A percentile compares a stretch with the other conserved stretches of the same genome.
Evolutionary conservation across 1,284 basidiomycete genomes (phyloP).

Genomic region (Phylloporus sp.): DNA sequence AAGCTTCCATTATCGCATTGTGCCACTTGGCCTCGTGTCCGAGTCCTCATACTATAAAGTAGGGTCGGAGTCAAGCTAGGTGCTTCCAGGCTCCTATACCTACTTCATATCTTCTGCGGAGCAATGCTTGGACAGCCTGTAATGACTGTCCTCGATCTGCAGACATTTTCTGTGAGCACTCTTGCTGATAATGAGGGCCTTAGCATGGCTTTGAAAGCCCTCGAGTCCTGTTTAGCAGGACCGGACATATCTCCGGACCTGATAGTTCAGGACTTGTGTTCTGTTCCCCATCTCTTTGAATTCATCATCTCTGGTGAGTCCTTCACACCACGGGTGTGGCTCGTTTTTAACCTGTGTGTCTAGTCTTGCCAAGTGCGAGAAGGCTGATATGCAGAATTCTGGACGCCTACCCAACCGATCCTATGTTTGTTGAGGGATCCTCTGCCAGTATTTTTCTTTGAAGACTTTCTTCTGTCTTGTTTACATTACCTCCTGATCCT

Average conservation of each 20-base stretch:
- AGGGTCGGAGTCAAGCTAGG: neutral
- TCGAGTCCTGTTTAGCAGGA: conserved; percentile 36
- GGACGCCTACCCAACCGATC: conserved; percentile 24
- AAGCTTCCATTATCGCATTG: neutral
- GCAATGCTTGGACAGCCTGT: neutral
- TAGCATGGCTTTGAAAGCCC: conserved; percentile 15
- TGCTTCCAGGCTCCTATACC: neutral
- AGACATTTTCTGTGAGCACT: conserved; percentile 16
- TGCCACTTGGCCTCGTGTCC: conserved; percentile 7
- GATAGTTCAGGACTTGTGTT: conserved; percentile 36
- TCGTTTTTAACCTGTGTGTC: neutral
- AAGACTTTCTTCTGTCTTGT: conserved; percentile 24
- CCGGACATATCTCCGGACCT: conserved; percentile 30
- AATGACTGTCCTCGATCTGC: conserved; percentile 21
- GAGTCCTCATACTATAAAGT: conserved; percentile 10
- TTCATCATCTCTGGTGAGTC: conserved; percentile 34
- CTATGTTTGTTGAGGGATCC: conserved; percentile 19
- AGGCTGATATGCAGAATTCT: conserved; percentile 24
- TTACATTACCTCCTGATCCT: conserved; percentile 24
- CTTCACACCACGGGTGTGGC: neutral
- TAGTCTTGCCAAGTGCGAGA: conserved; percentile 22
- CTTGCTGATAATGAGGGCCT: conserved; percentile 22
- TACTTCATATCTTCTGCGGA: neutral
- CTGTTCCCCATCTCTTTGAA: conserved; percentile 31
- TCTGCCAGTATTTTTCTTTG: conserved; percentile 19